These are phyloP conservation scores for Evansstolkia leycettana DNA, from an alignment of 495 filamentous ascomycete species.

Conservation along the genomic window DNA sequence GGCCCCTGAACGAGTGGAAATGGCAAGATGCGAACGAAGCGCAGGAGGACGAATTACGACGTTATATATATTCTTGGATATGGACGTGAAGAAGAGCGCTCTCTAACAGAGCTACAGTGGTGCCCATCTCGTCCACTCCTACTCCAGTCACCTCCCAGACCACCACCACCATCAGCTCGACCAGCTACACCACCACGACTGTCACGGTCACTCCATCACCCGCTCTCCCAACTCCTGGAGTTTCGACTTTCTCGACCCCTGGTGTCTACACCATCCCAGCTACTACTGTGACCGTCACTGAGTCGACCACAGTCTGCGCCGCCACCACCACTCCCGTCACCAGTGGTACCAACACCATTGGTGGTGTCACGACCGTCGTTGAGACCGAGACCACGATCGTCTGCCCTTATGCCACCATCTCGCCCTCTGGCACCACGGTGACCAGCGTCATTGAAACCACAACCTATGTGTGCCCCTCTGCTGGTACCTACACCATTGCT, in stretches of 20 bases:
- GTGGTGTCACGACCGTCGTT: slow-evolving; percentile 68
- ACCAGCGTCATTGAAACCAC: slow-evolving; percentile 62
- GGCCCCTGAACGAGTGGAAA: too few relatives aligned
- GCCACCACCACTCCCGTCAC: slow-evolving; percentile 49
- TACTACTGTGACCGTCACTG: slow-evolving; percentile 55
- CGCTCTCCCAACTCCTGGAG: slow-evolving; percentile 43
- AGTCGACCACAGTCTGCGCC: slow-evolving; percentile 53
- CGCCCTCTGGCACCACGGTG: slow-evolving; percentile 43
- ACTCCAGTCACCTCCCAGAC: slow-evolving; percentile 12
- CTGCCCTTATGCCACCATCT: slow-evolving; percentile 64
- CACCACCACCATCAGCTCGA: slow-evolving; percentile 18
- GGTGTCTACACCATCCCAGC: slow-evolving; percentile 74
- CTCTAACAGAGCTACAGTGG: slow-evolving; percentile 7
- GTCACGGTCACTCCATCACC: slow-evolving; percentile 11
- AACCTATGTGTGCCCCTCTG: slow-evolving; percentile 64
- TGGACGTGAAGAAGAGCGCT: not conserved
- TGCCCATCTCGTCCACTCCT: slow-evolving; percentile 14
- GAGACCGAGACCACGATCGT: slow-evolving; percentile 55
- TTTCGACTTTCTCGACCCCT: slow-evolving; percentile 56
- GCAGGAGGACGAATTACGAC: too few relatives aligned
- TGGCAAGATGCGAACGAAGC: too few relatives aligned
- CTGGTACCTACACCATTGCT: slow-evolving; percentile 74
- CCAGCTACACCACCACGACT: slow-evolving; percentile 29
- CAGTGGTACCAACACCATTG: slow-evolving; percentile 57
- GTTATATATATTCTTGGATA: too few relatives aligned